Percentiles rank a stretch among this genome's conserved stretches.
Conservation (phyloP, 345 rosid genomes). For the Populus deltoides region DNA sequence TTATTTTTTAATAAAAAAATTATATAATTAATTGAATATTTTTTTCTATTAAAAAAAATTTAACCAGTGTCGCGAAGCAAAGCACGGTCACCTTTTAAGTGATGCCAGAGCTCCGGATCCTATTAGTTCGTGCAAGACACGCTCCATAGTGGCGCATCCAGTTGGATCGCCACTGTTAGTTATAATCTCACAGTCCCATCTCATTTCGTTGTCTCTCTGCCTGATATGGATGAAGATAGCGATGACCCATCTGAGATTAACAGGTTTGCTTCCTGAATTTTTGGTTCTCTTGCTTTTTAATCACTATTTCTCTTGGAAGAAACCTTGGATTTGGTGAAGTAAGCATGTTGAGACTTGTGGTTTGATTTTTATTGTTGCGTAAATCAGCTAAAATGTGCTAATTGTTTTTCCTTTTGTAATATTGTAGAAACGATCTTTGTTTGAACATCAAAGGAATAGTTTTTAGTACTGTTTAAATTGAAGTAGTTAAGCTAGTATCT, state of each 20-base stretch:
- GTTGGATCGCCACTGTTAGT: background rate
- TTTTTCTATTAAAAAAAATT: too few species aligned
- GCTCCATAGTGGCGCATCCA: background rate
- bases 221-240: conserved; percentile 34
- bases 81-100: too few species aligned
- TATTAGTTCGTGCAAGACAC: background rate
- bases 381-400: background rate
- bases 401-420: too few species aligned
- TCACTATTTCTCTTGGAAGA: background rate
- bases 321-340: background rate
- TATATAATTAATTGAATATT: too few species aligned
- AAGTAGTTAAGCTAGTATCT: too few species aligned
- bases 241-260: conserved; percentile 25
- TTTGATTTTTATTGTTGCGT: background rate
- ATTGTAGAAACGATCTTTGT: too few species aligned
- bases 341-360: background rate
- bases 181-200: background rate
- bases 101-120: background rate
- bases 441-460: too few species aligned
- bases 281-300: background rate
- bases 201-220: background rate
- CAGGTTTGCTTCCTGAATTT: conserved; percentile 36
- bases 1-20: too few species aligned
- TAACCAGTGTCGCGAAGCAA: too few species aligned
- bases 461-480: too few species aligned